Base-by-base conservation (phyloP, 2,329 filamentous ascomycete genomes). In the Epichloe typhina region DNA sequence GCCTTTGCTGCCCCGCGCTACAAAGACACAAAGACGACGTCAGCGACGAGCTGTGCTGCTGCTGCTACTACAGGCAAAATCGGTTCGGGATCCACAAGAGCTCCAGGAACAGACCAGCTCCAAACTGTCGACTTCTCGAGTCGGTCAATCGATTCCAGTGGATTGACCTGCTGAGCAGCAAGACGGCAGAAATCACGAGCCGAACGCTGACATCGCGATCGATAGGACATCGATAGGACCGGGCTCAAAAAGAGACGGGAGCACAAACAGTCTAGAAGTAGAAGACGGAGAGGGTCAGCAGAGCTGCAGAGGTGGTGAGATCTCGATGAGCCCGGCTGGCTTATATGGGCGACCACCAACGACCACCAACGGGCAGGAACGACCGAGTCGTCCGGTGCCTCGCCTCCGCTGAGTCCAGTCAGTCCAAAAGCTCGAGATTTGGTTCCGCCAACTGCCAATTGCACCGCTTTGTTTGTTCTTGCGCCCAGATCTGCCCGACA, bases 1-100 rank as follows among this genome's bases (percentile, higher is more conserved):
- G n/a, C 36, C 4, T 44, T 36, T 8, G 49, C 40, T 55, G 55
- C 55, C 54, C 57, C 55, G 51, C 52, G 53, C 51, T 23, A 35
- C 42, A 50, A 49, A 53, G 52, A 38, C 7, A 26, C 26, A 31
- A 31, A 31, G 26, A 31, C 26, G 26, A 31, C 48, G 47, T 38
- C 40, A 38, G 39, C 37, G 47, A 36, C 46, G 15, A 40, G 44
- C 44, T 31, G 44, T 37, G 41, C 26, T 44, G 26, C 26, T 44
- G 26, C 42, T 17, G 15, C 40, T 6, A n/a, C n/a, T 17, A 11
- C n/a, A 15, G 7, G 19, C 17, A 12, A 33, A 31, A 33, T n/a
- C 21, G 17, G 11, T 13, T 31, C 15, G 15, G 50, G 40, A 37
- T 50, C 49, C 49, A 50, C 49, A 46, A 6, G 43, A 50, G 43